phyloP scores from a whole-genome alignment of 441 rosid species.

The Viola pubescens region DNA sequence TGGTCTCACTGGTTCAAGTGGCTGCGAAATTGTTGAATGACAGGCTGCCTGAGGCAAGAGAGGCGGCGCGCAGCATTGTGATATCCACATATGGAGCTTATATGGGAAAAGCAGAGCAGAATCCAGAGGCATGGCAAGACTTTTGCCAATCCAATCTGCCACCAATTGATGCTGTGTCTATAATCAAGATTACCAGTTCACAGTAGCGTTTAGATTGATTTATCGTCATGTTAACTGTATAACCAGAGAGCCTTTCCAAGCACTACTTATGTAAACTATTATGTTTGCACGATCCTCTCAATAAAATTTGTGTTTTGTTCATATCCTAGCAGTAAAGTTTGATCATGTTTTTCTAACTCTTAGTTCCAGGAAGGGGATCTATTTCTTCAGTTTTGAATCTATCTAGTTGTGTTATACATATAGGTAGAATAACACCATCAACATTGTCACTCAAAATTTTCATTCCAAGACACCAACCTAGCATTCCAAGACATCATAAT shows the following conservation, averaged over 20 bases:
- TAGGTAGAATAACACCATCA: no score
- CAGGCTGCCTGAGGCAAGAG: conserved; percentile 86
- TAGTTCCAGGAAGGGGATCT: no score
- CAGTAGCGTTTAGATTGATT: conserved; percentile 1
- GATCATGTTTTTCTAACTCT: no score
- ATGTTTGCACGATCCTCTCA: neutral
- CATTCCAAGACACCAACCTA: no score
- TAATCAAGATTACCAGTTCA: conserved; percentile 41
- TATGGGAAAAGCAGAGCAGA: conserved; percentile 39
- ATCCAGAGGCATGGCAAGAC: conserved; percentile 59
- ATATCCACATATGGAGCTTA: conserved; percentile 30
- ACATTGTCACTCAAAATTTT: no score
- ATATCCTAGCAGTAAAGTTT: no score
- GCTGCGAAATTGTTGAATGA: conserved; percentile 66
- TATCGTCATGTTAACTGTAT: neutral
- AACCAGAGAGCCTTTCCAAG: neutral
- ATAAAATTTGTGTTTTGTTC: no score
- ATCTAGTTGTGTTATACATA: no score
- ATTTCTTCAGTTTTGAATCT: no score
- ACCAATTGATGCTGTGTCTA: conserved; percentile 48
- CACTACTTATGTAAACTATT: no score
- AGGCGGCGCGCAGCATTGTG: conserved; percentile 64
- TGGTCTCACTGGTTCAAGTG: conserved; percentile 43
- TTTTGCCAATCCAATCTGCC: conserved; percentile 61
- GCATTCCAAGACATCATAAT: no score